Percentiles rank a stretch among this genome's conserved stretches.
phyloP scores from a whole-genome alignment of 768 basidiomycete genomes.

The Dentipellis sp. region DNA sequence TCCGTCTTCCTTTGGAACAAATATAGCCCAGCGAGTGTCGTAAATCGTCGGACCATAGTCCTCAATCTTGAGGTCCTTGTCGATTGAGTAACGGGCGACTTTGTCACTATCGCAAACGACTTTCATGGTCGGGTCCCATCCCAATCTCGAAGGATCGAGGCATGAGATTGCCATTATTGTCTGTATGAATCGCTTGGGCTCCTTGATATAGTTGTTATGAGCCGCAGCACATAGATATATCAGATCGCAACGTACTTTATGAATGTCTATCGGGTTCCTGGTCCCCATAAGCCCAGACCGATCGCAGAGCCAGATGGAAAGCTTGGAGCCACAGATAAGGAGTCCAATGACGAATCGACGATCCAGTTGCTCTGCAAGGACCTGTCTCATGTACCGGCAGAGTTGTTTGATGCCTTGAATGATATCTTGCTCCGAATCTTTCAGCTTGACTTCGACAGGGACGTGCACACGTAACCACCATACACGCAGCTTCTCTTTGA shows the following conservation, averaged over 20 bases:
- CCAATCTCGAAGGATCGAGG: neutral
- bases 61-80: neutral
- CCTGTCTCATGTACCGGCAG: neutral
- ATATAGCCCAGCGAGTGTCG: neutral
- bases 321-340: neutral
- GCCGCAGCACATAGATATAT: too few species aligned
- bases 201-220: too few species aligned
- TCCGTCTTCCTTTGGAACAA: neutral
- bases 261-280: neutral
- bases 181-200: neutral
- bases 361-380: neutral
- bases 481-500: neutral
- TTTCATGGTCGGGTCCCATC: neutral
- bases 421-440: neutral
- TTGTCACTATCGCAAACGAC: neutral
- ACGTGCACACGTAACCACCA: neutral
- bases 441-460: neutral
- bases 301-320: neutral
- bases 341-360: neutral
- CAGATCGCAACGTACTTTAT: neutral
- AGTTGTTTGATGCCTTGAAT: neutral
- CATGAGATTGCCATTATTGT: neutral
- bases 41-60: neutral
- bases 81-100: neutral
- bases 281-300: neutral